These are phyloP conservation scores for Trametes meyenii DNA, from an alignment of 768 basidiomycete species.

Conservation along the genomic window DNA sequence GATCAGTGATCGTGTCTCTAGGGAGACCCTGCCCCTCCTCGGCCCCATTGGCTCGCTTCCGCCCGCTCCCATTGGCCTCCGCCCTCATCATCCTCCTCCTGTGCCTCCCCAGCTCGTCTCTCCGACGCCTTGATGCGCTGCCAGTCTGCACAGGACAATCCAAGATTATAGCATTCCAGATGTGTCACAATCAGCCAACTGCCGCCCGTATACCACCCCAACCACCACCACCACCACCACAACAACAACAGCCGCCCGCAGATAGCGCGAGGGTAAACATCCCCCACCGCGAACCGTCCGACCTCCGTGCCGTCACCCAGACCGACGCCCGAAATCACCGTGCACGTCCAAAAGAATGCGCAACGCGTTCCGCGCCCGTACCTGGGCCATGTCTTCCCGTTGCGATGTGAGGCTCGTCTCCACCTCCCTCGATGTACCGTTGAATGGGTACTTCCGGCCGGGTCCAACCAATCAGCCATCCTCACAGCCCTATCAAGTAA, in stretches of 20 bases:
- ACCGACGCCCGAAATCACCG: slow-evolving; percentile 64
- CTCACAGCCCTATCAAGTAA: slow-evolving; percentile 20
- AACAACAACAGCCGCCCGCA: not conserved
- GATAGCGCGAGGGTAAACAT: not conserved
- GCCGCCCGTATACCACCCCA: not conserved
- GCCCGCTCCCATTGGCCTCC: slow-evolving; percentile 16
- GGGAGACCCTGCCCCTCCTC: slow-evolving; percentile 10
- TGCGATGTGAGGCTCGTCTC: slow-evolving; percentile 72
- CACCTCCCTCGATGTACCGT: slow-evolving; percentile 63
- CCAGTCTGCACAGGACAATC: slow-evolving; percentile 17
- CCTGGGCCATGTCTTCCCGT: slow-evolving; percentile 81
- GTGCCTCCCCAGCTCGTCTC: not conserved
- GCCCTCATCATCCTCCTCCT: not conserved
- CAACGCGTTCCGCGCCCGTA: slow-evolving; percentile 93
- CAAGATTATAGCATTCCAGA: slow-evolving; percentile 21
- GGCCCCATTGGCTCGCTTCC: slow-evolving; percentile 13
- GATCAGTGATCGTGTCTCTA: slow-evolving; percentile 31
- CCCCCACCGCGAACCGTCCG: slow-evolving; percentile 3
- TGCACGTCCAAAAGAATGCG: slow-evolving; percentile 89
- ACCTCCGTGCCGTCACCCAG: slow-evolving; percentile 11
- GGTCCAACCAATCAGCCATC: slow-evolving; percentile 26
- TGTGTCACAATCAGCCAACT: not conserved
- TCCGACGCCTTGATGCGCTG: slow-evolving; percentile 3
- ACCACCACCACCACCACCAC: not conserved
- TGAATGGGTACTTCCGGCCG: slow-evolving; percentile 75